These are phyloP conservation scores for Leccinum pellstonianum DNA, from an alignment of 768 basidiomycete species.

Conservation along the genomic window DNA sequence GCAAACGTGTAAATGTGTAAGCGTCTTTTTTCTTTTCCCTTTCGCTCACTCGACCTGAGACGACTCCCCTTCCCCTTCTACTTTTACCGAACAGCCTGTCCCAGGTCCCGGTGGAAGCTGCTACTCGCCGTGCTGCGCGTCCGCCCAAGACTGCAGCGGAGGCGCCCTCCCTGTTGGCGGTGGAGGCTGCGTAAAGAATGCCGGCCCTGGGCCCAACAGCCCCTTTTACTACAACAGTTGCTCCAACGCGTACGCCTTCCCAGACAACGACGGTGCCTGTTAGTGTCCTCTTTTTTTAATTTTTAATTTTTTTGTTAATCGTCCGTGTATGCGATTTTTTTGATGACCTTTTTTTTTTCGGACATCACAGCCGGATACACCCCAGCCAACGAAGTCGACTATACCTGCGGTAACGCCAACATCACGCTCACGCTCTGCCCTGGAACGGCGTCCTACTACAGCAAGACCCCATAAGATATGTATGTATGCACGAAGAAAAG, in stretches of 20 bases:
- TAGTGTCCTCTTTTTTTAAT: neutral
- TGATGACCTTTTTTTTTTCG: neutral
- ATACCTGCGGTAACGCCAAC: constrained; percentile 18
- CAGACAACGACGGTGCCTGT: constrained; percentile 24
- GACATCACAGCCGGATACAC: constrained; percentile 9
- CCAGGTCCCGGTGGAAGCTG: constrained; percentile 19
- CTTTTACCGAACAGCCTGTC: constrained; percentile 12
- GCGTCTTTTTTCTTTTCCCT: neutral
- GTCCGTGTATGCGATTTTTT: neutral
- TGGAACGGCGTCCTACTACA: constrained; percentile 13
- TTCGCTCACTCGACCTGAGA: neutral
- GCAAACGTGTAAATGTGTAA: constrained; percentile 15
- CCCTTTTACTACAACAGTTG: neutral
- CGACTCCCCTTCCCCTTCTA: neutral
- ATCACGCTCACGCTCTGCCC: constrained; percentile 25
- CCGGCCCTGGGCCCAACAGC: constrained; percentile 1
- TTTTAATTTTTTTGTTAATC: too few relatives aligned
- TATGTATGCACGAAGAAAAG: too few relatives aligned
- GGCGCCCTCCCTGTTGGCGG: neutral
- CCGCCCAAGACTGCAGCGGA: neutral
- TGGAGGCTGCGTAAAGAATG: neutral
- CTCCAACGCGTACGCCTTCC: constrained; percentile 16
- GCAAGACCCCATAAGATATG: neutral
- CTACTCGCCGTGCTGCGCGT: constrained; percentile 23
- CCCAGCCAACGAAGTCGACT: constrained; percentile 23